phyloP scores from a whole-genome alignment of 2,329 filamentous ascomycete genomes.

The Apiospora phragmitis region DNA sequence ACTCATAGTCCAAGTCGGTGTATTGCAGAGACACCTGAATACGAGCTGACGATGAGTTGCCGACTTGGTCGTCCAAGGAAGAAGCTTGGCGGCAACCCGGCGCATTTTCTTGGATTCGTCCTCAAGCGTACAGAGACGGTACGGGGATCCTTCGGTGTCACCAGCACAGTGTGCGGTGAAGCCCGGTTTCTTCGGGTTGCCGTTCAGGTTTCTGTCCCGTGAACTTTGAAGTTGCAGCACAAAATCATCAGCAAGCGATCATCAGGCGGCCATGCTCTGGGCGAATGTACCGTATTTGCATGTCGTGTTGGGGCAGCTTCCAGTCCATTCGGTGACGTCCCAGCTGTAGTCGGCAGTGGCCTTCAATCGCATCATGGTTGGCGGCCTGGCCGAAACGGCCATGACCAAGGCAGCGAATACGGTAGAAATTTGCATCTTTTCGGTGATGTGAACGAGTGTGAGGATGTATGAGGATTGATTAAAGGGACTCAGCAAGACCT shows the following conservation, averaged over 20 bases:
- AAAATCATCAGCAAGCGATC: background rate
- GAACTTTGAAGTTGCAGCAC: conserved; percentile 30
- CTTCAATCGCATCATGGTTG: conserved; percentile 22
- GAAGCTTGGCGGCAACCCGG: conserved; percentile 31
- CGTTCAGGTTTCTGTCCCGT: conserved; percentile 27
- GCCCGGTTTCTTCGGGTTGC: conserved; percentile 26
- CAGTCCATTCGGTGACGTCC: conserved; percentile 29
- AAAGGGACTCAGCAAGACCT: background rate
- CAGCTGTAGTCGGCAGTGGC: conserved; percentile 26
- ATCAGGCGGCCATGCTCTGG: background rate
- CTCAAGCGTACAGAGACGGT: conserved; percentile 25
- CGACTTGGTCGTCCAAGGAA: conserved; percentile 21
- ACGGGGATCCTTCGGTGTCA: conserved; percentile 27
- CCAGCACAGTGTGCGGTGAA: conserved; percentile 35
- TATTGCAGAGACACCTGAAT: conserved; percentile 34
- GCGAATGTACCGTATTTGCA: conserved; percentile 29
- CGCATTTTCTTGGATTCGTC: conserved; percentile 23
- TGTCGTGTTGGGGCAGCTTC: conserved; percentile 18
- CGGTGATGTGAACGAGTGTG: conserved; percentile 5
- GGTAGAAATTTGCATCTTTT: conserved; percentile 28
- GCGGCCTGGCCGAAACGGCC: conserved; percentile 23
- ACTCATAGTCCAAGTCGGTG: conserved; percentile 27
- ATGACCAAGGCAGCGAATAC: conserved; percentile 24
- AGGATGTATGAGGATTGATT: background rate
- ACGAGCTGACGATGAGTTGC: conserved; percentile 17